Base-by-base conservation (phyloP, 176 grass and related monocot genomes). In the Stipa capillata region DNA sequence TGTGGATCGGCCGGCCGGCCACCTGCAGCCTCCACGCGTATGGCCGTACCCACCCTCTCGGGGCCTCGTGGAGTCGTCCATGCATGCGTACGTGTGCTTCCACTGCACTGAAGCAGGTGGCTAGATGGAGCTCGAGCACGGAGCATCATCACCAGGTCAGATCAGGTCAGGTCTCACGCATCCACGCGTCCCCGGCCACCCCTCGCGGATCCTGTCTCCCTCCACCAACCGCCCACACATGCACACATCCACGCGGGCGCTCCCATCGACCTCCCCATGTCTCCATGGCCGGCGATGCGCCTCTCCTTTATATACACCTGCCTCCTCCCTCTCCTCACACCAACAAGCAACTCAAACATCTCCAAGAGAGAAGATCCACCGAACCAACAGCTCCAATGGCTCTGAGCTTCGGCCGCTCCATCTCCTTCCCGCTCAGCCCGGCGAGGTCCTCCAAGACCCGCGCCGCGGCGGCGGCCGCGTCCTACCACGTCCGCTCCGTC, bases 391-490 rank as follows among this genome's bases (percentile, higher is more conserved):
- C n/a, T n/a, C n/a, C n/a, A n/a, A 97, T 97, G 94, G 86, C 84
- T 43, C 85, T 88, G 41, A 18, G 52, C 42, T 93, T 97, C 41
- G 68, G 73, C 36, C 90, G 94, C 42, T 93, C 93, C 44, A 78
- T 88, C 69, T 91, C 88, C 23, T 84, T 96, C 35, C 78, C 81
- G 1, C 81, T 91, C 1, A 89, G 79, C 84, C 83, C 86, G 1
- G 71, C 60, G 3, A 32, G 74, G 24, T 36, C 43, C 65, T 60
- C 56, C 65, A 34, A 13, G 43, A 7, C 47, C 10, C n/a, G 71
- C 33, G 16, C 78, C 40, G 66, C 40, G 11, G 64, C 64, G 0
- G n/a, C n/a, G n/a, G n/a, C n/a, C n/a, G n/a, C n/a, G n/a, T n/a
- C n/a, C n/a, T 67, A 67, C 54, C 90, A 93, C 69, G 72, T 74